Conservation (phyloP, 2,329 filamentous ascomycete species). For the Tolypocladium sp. region DNA sequence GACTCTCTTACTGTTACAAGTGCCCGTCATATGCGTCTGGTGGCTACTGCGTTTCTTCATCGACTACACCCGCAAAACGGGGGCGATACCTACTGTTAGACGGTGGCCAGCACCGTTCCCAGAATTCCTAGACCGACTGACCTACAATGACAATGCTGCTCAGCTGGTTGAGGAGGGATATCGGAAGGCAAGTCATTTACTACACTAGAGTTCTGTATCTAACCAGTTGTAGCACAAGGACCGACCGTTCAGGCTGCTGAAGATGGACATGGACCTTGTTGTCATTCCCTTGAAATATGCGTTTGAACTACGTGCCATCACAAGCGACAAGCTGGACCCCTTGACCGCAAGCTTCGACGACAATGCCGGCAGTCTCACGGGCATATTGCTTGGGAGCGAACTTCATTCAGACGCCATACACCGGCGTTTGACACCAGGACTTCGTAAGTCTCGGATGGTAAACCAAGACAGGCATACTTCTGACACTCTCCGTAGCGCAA, state of each 20-base stretch:
- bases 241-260: constrained; percentile 5
- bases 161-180: constrained; percentile 5
- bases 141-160: constrained; percentile 4
- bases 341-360: constrained; percentile 9
- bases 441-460: not conserved
- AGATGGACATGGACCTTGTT: constrained; percentile 9
- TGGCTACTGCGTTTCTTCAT: not conserved
- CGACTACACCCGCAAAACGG: not conserved
- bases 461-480: not conserved
- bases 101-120: constrained; percentile 5
- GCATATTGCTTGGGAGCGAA: constrained; percentile 6
- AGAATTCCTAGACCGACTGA: constrained; percentile 6
- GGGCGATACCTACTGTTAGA: constrained; percentile 3
- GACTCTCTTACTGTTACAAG: not conserved
- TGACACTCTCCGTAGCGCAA: not conserved
- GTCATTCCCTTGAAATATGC: constrained; percentile 7
- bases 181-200: not conserved
- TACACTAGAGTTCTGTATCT: no score
- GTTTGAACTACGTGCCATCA: constrained; percentile 4
- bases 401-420: constrained; percentile 8
- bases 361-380: constrained; percentile 7
- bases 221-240: constrained; percentile 1
- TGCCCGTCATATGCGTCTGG: not conserved
- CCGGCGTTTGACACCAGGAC: constrained; percentile 6
- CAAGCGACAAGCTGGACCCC: constrained; percentile 7